Evolutionary conservation across 139 green algal genomes (phyloP).

Genomic region (Edaphochlamys debaryana): DNA sequence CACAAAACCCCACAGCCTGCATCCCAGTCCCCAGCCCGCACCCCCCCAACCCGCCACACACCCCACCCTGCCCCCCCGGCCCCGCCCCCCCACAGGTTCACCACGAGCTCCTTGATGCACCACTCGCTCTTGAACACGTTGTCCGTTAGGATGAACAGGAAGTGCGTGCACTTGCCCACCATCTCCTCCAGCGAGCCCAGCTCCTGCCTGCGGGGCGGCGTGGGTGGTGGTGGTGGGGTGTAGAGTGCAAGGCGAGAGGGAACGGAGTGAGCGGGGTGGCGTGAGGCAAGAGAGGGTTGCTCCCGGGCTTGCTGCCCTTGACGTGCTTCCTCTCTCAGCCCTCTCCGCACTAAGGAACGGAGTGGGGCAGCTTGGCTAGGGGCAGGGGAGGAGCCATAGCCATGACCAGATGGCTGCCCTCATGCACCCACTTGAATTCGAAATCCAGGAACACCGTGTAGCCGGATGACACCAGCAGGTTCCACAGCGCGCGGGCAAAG

Average conservation of each 20-base stretch:
- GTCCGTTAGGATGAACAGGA: slow-evolving; percentile 45
- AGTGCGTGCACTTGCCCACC: slow-evolving; percentile 33
- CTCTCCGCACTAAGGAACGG: too few relatives aligned
- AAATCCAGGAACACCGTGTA: slow-evolving; percentile 49
- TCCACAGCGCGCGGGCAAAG: slow-evolving; percentile 48
- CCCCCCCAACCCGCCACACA: not conserved
- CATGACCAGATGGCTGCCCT: too few relatives aligned
- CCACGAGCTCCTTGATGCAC: slow-evolving; percentile 42
- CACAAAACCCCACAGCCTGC: too few relatives aligned
- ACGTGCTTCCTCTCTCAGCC: too few relatives aligned
- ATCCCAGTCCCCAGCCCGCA: too few relatives aligned
- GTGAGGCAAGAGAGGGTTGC: too few relatives aligned
- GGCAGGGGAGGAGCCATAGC: too few relatives aligned
- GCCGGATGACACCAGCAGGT: slow-evolving; percentile 39
- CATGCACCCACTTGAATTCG: slow-evolving; percentile 22
- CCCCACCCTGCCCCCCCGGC: not conserved
- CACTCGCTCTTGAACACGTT: slow-evolving; percentile 49
- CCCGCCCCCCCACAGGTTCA: too few relatives aligned
- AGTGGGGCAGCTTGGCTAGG: too few relatives aligned
- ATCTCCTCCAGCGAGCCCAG: slow-evolving; percentile 36
- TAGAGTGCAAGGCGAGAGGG: too few relatives aligned
- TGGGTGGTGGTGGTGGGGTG: not conserved
- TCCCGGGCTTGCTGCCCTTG: too few relatives aligned
- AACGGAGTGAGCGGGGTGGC: too few relatives aligned
- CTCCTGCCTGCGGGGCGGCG: slow-evolving; percentile 25